Base-by-base conservation (phyloP, 352 stramenopile genomes). In the Globisporangium orthogonon region DNA sequence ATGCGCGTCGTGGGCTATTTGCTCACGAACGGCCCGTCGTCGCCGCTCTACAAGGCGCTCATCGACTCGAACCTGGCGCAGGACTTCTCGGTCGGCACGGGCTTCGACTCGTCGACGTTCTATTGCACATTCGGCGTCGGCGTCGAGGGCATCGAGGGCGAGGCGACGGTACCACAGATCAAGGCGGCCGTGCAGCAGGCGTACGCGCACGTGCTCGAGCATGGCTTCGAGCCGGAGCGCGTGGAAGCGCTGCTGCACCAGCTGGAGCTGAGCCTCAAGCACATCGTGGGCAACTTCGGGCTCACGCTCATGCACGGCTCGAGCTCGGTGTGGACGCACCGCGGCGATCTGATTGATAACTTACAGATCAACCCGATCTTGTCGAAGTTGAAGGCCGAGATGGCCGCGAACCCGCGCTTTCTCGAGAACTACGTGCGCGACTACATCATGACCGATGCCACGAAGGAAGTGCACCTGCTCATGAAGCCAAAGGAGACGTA, bases 201-300 rank as follows among this genome's bases (percentile, higher is more conserved):
- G 23, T 75, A 86, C 51, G 56, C 69, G 2, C 66, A 74, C 17
- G 84, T 94, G 29, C 58, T 89, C 10, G 58, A 67, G 40, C 67
- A 89, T 18, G 84, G 84, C 5, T 94, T 94, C 58, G 80, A 94
- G 18, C 66, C 73, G 15, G 78, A 89, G 58, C 74, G 79, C 30
- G 83, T 94, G 23, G 71, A 81, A 6, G 82, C 76, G 7, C 45
- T 94, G 62, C 61, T 94, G 40, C 84, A 94, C 52, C 84, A 94
- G 62, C 62, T 94, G 29, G 84, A 94, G 59, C 62, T 94, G 53
- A 88, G 76, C 59, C 66, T 86, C n/a, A 94, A 94, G 58, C 82
- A 94, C 60, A 82, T 94, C 30, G 78, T 83, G 0, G 78, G 79
- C 49, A 89, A 91, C 55, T 94, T 94, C 72, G 84, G 84, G 0